phyloP scores from a whole-genome alignment of 2,329 filamentous ascomycete species.

The Diplodia corticola region DNA sequence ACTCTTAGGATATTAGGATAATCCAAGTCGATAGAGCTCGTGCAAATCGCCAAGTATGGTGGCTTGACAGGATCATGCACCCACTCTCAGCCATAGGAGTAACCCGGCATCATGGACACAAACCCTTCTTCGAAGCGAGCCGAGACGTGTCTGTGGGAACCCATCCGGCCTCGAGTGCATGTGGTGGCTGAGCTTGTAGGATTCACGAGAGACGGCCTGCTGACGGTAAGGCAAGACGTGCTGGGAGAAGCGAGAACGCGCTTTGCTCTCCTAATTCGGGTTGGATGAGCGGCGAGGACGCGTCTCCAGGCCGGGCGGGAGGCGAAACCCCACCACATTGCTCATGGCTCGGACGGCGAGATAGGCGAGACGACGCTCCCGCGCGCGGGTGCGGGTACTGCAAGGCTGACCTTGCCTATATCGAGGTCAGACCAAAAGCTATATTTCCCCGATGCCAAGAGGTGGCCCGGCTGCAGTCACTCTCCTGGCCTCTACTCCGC shows the following conservation, averaged over 20 bases:
- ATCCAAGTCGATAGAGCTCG: neutral
- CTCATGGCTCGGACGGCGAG: neutral
- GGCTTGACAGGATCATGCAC: neutral
- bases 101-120: neutral
- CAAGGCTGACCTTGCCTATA: slow-evolving; percentile 7
- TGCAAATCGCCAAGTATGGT: neutral
- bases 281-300: neutral
- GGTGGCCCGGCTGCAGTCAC: neutral
- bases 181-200: neutral
- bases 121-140: neutral
- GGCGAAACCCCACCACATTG: neutral
- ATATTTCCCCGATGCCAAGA: neutral
- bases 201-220: neutral
- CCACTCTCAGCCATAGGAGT: neutral
- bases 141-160: neutral
- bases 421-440: neutral
- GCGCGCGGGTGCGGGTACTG: neutral
- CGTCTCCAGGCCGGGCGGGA: neutral
- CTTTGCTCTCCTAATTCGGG: neutral
- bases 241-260: neutral
- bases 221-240: neutral
- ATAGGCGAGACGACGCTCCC: neutral
- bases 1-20: neutral
- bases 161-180: neutral
- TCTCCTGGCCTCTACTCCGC: neutral